Conservation (phyloP, 208 protist species). For the Trypanosoma caninum region DNA sequence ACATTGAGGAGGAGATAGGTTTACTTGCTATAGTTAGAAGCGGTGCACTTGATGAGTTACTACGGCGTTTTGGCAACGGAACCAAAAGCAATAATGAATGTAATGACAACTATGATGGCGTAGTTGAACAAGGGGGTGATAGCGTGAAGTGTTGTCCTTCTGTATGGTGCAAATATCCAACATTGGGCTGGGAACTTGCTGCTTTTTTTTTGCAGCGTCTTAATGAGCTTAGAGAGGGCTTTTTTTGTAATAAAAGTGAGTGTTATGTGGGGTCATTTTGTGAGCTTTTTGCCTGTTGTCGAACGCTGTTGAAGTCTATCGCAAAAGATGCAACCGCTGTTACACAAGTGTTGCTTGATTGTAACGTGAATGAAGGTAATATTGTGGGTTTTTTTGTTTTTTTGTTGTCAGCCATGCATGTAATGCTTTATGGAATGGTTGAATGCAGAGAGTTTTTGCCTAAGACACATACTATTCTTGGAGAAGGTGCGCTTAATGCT, state of each 20-base stretch:
- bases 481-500: neutral
- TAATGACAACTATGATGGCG: too few relatives aligned
- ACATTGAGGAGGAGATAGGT: constrained; percentile 38
- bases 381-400: constrained; percentile 24
- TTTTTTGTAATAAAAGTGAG: neutral
- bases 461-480: neutral
- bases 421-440: constrained; percentile 7
- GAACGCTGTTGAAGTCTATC: constrained; percentile 11
- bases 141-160: constrained; percentile 5
- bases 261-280: neutral
- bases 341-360: constrained; percentile 17
- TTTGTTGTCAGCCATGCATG: constrained; percentile 12
- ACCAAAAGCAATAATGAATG: too few relatives aligned
- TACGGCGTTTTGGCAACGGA: constrained; percentile 2
- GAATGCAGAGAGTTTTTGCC: neutral
- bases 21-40: constrained; percentile 22
- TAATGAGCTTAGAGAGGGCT: neutral
- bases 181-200: constrained; percentile 43
- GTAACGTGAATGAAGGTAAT: constrained; percentile 13
- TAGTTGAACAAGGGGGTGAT: too few relatives aligned
- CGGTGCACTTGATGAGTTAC: neutral
- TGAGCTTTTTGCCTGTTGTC: neutral
- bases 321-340: constrained; percentile 10
- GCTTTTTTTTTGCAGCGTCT: constrained; percentile 28
- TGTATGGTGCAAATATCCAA: constrained; percentile 37